Conservation (phyloP, 148 eudicot species). For the Rhododendron ovatum region DNA sequence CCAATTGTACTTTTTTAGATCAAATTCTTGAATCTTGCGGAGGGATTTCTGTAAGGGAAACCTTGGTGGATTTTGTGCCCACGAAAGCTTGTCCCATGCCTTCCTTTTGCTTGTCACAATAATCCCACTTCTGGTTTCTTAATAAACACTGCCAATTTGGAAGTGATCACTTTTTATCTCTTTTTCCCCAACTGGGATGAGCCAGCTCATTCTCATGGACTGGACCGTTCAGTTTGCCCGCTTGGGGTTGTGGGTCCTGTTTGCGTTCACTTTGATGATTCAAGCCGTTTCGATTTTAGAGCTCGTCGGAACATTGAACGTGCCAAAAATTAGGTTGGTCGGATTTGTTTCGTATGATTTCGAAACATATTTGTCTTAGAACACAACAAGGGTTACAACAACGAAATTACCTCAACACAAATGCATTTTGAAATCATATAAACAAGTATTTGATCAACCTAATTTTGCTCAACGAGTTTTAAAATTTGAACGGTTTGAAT, state of each 20-base stretch:
- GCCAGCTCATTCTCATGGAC: too few relatives aligned
- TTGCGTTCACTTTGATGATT: neutral
- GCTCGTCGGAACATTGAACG: too few relatives aligned
- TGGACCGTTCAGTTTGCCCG: neutral
- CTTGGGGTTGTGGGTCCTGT: too few relatives aligned
- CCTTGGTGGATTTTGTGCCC: constrained; percentile 2
- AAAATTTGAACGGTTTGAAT: neutral
- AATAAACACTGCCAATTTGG: neutral
- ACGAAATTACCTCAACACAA: too few relatives aligned
- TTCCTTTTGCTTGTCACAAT: neutral
- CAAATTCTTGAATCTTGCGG: neutral
- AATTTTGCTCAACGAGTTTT: neutral
- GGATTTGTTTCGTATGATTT: too few relatives aligned
- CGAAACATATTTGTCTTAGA: neutral
- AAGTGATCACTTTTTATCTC: neutral
- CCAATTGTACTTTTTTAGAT: neutral
- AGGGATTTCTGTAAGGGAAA: neutral
- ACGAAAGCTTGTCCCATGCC: constrained; percentile 1
- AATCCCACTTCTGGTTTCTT: constrained; percentile 3
- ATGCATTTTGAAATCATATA: too few relatives aligned
- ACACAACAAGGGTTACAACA: neutral
- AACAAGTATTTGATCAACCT: too few relatives aligned
- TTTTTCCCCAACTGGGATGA: neutral
- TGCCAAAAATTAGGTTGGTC: neutral
- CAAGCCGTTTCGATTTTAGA: neutral